These are phyloP conservation scores for Diutina rugosa DNA, from an alignment of 1,139 yeast species.

Conservation along the genomic window DNA sequence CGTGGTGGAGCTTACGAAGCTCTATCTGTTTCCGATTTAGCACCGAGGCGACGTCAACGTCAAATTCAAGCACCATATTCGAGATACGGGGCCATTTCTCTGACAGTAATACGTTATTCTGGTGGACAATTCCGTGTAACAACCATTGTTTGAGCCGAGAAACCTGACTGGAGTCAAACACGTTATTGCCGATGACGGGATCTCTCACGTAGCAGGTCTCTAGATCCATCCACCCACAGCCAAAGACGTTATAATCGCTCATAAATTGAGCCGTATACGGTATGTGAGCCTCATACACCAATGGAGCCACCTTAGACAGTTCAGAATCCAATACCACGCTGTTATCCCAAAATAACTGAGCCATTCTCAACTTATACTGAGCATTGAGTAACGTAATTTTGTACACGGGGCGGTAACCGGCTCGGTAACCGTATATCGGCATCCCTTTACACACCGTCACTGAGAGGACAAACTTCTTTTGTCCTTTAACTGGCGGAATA, in stretches of 20 bases:
- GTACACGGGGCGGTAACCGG: constrained; percentile 49
- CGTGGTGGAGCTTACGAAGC: constrained; percentile 37
- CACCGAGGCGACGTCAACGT: constrained; percentile 46
- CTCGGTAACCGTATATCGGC: constrained; percentile 75
- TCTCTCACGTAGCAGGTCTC: constrained; percentile 12
- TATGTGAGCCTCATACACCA: constrained; percentile 61
- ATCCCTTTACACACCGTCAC: constrained; percentile 61
- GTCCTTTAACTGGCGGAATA: constrained; percentile 8
- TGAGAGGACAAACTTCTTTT: constrained; percentile 41
- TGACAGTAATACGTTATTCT: constrained; percentile 14
- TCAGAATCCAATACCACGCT: constrained; percentile 4
- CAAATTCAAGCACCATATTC: constrained; percentile 54
- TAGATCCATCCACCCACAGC: constrained; percentile 64
- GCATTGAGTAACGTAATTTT: constrained; percentile 65
- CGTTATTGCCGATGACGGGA: constrained; percentile 17
- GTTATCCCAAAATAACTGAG: constrained; percentile 46
- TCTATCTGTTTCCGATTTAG: constrained; percentile 35
- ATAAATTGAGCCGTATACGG: constrained; percentile 68
- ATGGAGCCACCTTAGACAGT: constrained; percentile 2
- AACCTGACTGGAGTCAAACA: background rate
- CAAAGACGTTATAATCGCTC: constrained; percentile 71
- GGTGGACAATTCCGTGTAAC: constrained; percentile 10
- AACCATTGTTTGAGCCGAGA: background rate
- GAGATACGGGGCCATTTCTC: constrained; percentile 38
- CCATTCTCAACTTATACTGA: constrained; percentile 39